Base-by-base conservation (phyloP, 441 rosid genomes). In the Erodium texanum region DNA sequence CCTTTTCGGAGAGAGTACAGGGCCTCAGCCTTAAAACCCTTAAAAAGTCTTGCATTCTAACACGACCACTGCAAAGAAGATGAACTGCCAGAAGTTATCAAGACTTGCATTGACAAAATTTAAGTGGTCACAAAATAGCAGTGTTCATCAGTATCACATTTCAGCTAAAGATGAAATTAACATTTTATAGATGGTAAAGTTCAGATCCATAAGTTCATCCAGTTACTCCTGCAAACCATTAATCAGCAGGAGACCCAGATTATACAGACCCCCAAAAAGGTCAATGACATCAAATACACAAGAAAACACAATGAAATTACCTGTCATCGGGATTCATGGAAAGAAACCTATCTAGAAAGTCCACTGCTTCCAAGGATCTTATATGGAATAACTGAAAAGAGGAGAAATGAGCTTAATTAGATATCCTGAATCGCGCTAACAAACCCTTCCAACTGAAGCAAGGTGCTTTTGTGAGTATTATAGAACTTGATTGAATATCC, bases 241-340 rank as follows among this genome's bases (percentile, higher is more conserved):
- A 32, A 32, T 32, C 5, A 32, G 36, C 3, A 1, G 36, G 36
- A 7, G 6, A 32, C 36, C 36, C 36, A 32, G 11, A 41, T 11
- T 41, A 50, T 50, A 50, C 56, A 5, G 20, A n/a, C 3, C 66
- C 34, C 20, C 18, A 52, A 74, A 41, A 41, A 41, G 48, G 48
- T 41, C 48, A 15, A 41, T 41, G 48, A 12, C 48, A 69, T 32
- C 41, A 68, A 65, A 38, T 22, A 67, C 27, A 32, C 41, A 23
- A n/a, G 36, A 9, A 74, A 67, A 76, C 52, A 56, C 20, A 22
- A 52, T 56, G 59, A 62, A 5, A 41, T 36, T 81, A 93, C 99
- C 97, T 87, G 59, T 84, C 34, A 69, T 89, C 87, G 8, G 99
- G 99, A 75, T 85, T 87, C 99, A 91, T 93, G 50, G 85, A 81